Evolutionary conservation across 805 yeast genomes (phyloP), one percentile per base, ranked within the genome.

Genomic region (Kodamaea nitidulidarum): DNA sequence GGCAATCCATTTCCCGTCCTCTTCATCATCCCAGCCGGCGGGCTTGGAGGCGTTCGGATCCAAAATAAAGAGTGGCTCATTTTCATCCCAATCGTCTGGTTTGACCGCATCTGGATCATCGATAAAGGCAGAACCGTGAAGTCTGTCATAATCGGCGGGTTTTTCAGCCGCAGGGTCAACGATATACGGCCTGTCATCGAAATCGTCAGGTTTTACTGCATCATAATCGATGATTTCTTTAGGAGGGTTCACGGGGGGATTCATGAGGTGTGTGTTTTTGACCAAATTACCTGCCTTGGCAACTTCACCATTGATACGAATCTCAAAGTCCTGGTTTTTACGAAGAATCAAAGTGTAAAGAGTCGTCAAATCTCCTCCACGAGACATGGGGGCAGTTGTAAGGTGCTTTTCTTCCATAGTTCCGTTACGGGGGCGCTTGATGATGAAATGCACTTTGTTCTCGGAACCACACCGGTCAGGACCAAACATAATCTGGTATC

Each of bases 401-500:
- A 86, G 67, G 50, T 80, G 84, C 58, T 85, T 82, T 61, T 86
- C 88, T 56, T 81, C 84, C 43, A 66, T 71, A 4, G 78, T 80
- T 17, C 78, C 69, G 17, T 52, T 44, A 32, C 78, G 80, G 50
- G 71, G 69, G 50, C 84, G 73, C 41, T 72, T 75, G 43, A 88
- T 52, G 40, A 88, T 84, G 48, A 88, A 77, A 54, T 85, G 95
- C 24, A 90, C 81, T 60, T 80, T 84, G 65, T 88, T 85, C 32
- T 82, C 74, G 38, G 78, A 56, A 2, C 95, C 95, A 65, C 97
- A 90, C 58, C 75, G 78, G 62, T 90, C 97, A 32, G 97, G 97
- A 15, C 97, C 97, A 66, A 90, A 90, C 91, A 90, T 84, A 47
- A 90, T 65, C 60, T 84, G 88, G 63, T 83, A 87, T 2, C 88